phyloP scores from a whole-genome alignment of 208 protist genomes.

The Kentomonas sorsogonicus region DNA sequence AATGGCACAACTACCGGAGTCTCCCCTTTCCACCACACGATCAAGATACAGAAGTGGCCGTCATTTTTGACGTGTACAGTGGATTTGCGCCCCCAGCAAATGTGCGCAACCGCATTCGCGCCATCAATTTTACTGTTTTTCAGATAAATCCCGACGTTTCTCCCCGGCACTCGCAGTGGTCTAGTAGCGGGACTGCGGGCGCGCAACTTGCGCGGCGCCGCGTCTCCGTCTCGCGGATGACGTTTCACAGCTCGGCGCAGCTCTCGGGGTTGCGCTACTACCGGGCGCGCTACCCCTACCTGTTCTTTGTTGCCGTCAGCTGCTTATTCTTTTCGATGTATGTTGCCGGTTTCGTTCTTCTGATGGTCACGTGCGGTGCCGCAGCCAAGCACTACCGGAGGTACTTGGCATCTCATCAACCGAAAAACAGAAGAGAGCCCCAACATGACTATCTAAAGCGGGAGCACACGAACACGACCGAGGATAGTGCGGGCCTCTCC shows the following conservation, averaged over 20 bases:
- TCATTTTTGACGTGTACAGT: slow-evolving; percentile 51
- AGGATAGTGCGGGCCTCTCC: no score
- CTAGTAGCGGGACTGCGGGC: not conserved
- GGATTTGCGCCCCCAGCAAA: slow-evolving; percentile 52
- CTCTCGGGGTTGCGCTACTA: slow-evolving; percentile 45
- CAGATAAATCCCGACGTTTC: slow-evolving; percentile 18
- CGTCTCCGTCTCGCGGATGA: slow-evolving; percentile 38
- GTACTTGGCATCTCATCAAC: no score
- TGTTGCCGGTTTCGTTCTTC: no score
- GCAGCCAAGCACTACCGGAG: no score
- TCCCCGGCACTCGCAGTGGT: not conserved
- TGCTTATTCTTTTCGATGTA: slow-evolving; percentile 19
- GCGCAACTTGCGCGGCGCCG: not conserved
- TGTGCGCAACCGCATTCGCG: slow-evolving; percentile 55
- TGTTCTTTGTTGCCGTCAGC: slow-evolving; percentile 30
- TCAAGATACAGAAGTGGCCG: slow-evolving; percentile 32
- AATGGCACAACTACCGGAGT: no score
- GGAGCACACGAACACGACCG: no score
- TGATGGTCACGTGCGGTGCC: no score
- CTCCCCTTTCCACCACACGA: slow-evolving; percentile 42
- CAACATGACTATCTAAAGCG: no score
- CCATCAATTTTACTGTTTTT: slow-evolving; percentile 74
- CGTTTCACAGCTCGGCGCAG: slow-evolving; percentile 50
- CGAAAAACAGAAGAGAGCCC: no score
- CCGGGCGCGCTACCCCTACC: slow-evolving; percentile 40